Percentiles rank a stretch among this genome's conserved stretches.
phyloP scores from a whole-genome alignment of 2,329 filamentous ascomycete genomes.

The Clonostachys rosea region DNA sequence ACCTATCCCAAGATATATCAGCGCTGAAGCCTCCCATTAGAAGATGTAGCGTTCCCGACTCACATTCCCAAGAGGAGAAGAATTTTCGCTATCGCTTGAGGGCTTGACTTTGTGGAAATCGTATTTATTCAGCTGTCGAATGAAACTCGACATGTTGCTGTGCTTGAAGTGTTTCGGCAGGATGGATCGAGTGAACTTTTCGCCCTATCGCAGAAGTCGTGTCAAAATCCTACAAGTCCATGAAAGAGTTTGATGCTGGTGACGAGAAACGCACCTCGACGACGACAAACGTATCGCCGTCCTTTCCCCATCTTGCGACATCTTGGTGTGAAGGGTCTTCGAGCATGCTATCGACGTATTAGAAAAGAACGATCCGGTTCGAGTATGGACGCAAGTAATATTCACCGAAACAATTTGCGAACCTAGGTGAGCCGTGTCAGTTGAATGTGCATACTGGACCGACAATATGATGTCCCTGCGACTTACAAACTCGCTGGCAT shows the following conservation, averaged over 20 bases:
- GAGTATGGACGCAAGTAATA: constrained; percentile 8
- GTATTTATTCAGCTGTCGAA: constrained; percentile 93
- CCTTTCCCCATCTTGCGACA: constrained; percentile 92
- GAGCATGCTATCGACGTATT: constrained; percentile 56
- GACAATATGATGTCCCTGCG: neutral
- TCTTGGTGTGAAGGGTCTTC: constrained; percentile 90
- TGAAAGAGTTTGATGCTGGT: constrained; percentile 6
- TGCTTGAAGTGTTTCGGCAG: constrained; percentile 99
- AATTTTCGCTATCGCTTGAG: constrained; percentile 26
- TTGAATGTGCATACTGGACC: constrained; percentile 9
- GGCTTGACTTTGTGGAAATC: constrained; percentile 94
- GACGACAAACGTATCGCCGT: constrained; percentile 94
- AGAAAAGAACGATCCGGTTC: neutral
- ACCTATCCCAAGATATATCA: constrained; percentile 45
- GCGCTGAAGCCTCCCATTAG: neutral
- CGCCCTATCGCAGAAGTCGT: constrained; percentile 57
- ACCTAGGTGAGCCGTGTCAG: constrained; percentile 52
- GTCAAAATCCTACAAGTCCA: neutral
- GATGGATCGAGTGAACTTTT: constrained; percentile 96
- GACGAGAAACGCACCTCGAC: constrained; percentile 65
- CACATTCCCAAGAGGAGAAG: constrained; percentile 29
- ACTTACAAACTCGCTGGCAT: constrained; percentile 87
- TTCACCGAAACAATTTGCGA: constrained; percentile 96
- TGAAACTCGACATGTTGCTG: constrained; percentile 96
- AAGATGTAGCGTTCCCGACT: constrained; percentile 4